phyloP scores from a whole-genome alignment of 257 asterid genomes.

The Cynanchum wilfordii region DNA sequence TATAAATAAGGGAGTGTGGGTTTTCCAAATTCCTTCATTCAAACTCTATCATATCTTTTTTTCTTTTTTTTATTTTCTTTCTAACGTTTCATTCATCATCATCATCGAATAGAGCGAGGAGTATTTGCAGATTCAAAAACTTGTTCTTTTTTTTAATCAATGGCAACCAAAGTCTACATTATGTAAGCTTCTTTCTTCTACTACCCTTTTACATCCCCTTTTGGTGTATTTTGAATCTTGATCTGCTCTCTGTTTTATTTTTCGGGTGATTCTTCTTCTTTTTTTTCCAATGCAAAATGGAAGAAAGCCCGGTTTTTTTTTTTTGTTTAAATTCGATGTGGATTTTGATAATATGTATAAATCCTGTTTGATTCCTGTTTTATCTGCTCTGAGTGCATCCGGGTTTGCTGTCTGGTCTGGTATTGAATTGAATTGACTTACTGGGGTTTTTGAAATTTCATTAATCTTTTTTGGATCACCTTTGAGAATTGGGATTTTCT shows the following conservation, averaged over 20 bases:
- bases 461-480: background rate
- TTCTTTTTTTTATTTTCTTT: no score
- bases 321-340: background rate
- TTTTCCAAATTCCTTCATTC: background rate
- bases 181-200: slow-evolving; percentile 36
- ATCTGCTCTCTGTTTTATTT: background rate
- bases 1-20: background rate
- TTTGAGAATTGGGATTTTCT: background rate
- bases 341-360: background rate
- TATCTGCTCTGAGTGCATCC: background rate
- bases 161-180: slow-evolving; percentile 63
- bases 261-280: background rate
- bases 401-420: background rate
- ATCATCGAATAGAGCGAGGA: background rate
- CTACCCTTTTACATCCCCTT: slow-evolving; percentile 5
- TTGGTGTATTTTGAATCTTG: background rate
- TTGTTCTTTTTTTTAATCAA: slow-evolving; percentile 11
- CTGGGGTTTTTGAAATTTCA: background rate
- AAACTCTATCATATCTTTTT: background rate
- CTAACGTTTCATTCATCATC: no score
- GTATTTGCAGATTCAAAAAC: background rate
- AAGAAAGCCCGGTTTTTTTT: background rate
- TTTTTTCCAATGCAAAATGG: background rate
- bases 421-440: background rate
- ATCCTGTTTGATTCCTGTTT: background rate